Base-by-base conservation (phyloP, 116 monocot genomes). In the Thalassia testudinum region DNA sequence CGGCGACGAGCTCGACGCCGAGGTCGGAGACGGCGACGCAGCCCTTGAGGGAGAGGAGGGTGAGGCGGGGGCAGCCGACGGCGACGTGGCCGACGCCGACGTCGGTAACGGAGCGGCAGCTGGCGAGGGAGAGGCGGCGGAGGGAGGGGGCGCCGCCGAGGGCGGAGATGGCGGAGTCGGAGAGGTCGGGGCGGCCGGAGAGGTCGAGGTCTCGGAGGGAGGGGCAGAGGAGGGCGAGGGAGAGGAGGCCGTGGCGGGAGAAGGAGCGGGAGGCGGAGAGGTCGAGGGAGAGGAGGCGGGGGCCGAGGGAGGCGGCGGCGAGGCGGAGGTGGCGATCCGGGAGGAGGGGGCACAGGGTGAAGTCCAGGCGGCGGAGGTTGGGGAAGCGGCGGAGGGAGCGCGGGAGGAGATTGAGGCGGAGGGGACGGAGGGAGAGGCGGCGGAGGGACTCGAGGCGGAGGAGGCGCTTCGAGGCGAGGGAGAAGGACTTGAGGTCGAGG, bases 11-110 rank as follows among this genome's bases (percentile, higher is more conserved):
- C 21, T 60, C 72, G 2, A 90, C 58, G 37, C 81, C 80, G 26
- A 81, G 53, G 75, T 90, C 85, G 5, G 81, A 63, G 24, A 90
- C 55, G 13, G 70, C 70, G 11, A 81, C 28, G 61, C 90, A 90
- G 70, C 75, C 74, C n/a, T 68, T 85, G 65, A 90, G 68, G 43
- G 62, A 67, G 59, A 90, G 70, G 34, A 50, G 16, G 45, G 48
- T 69, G 44, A 90, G 53, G 28, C 62, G 60, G 11, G 59, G 37
- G 59, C 90, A 90, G 10, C 84, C 90, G 10, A 84, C 85, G 10
- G 90, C 90, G 45, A 90, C 64, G 64, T 78, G 75, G 6, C 70
- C 80, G 50, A 90, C 59, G 47, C 90, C 90, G 45, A 81, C 59
- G 43, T 90, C 90, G 18, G 78, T 78, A 26, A 90, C 47, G 58